Evolutionary conservation across 1,139 yeast genomes (phyloP), one percentile per base, ranked within the genome.

Genomic region (Sugiyamaella paludigena): DNA sequence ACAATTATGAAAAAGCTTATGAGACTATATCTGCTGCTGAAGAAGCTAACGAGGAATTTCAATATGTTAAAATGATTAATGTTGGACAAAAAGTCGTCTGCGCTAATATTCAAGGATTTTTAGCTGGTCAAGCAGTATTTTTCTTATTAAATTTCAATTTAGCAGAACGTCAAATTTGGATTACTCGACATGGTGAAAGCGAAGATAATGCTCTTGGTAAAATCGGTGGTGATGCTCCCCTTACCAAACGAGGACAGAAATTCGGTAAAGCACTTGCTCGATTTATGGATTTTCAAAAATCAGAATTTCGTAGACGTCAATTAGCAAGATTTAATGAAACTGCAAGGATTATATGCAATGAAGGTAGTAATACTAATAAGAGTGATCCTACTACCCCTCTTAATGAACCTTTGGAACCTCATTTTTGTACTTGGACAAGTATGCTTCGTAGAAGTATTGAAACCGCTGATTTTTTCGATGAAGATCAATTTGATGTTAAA

Each of bases 71-170:
- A 69, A 89, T 92, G 94, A 88, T 92, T 52, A 92, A 92, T 66
- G 97, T 91, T 8, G 98, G 98, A 5, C 83, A 87, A 59, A 92
- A 92, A 65, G 89, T 91, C 38, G 95, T 89, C 39, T 86, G 96
- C 45, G 89, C 84, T 65, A 88, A 89, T 63, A 87, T 91, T 50
- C 88, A 87, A 61, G 98, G 98, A 0, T 92, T 88, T 62, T 72
- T 92, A 49, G 91, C 97, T 0, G 92, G 97, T 1, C 98, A 92
- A 64, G 87, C 96, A 1, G 87, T 91, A 39, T 91, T 87, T 65
- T 92, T 89, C 70, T 71, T 92, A 57, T 75, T 92, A 56, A 92
- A 92, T 66, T 91, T 92, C 76, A 92, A 92, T 64, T 74, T 92
- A 37, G 81, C 87, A 51, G 95, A 88, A 65, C 79, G 98, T 52